A percentile compares a stretch with the other conserved stretches of the same genome.
phyloP scores from a whole-genome alignment of 768 basidiomycete species.

The Lepiota brunneoincarnata region DNA sequence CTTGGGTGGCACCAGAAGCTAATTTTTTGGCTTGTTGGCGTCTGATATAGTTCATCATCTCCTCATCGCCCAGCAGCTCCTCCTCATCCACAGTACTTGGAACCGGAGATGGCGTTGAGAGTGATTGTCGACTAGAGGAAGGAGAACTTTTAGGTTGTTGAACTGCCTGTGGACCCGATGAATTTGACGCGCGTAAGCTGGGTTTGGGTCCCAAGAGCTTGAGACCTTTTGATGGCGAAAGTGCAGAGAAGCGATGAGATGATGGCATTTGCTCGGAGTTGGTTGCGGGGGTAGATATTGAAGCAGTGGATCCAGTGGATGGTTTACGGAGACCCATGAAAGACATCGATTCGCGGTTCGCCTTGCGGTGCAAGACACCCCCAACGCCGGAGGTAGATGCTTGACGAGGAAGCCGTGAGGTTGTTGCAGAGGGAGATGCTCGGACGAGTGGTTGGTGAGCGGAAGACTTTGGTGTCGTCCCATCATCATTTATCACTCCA shows the following conservation, averaged over 20 bases:
- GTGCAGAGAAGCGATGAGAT: slow-evolving; percentile 71
- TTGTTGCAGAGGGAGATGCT: slow-evolving; percentile 58
- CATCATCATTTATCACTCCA: slow-evolving; percentile 65
- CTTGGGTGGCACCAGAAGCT: slow-evolving; percentile 78
- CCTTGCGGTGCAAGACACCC: slow-evolving; percentile 51
- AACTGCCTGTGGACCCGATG: slow-evolving; percentile 46
- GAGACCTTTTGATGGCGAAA: slow-evolving; percentile 82
- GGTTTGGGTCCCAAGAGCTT: slow-evolving; percentile 82
- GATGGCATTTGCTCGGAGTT: slow-evolving; percentile 29
- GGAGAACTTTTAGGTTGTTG: slow-evolving; percentile 57
- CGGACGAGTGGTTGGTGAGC: slow-evolving; percentile 55
- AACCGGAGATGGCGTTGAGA: slow-evolving; percentile 84
- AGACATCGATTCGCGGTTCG: slow-evolving; percentile 76
- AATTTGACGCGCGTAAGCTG: slow-evolving; percentile 52
- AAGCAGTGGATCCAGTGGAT: slow-evolving; percentile 78
- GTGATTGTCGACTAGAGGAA: slow-evolving; percentile 69
- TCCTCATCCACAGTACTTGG: slow-evolving; percentile 81
- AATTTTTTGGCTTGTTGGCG: slow-evolving; percentile 88
- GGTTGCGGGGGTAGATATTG: slow-evolving; percentile 50
- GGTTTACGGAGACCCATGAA: slow-evolving; percentile 78
- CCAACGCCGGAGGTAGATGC: slow-evolving; percentile 42
- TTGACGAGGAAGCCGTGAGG: slow-evolving; percentile 68
- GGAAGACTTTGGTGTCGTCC: slow-evolving; percentile 42
- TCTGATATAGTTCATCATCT: slow-evolving; percentile 93
- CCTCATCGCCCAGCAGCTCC: slow-evolving; percentile 87